Base-by-base conservation (phyloP, 306 rosid genomes). In the Gleditsia sinensis region DNA sequence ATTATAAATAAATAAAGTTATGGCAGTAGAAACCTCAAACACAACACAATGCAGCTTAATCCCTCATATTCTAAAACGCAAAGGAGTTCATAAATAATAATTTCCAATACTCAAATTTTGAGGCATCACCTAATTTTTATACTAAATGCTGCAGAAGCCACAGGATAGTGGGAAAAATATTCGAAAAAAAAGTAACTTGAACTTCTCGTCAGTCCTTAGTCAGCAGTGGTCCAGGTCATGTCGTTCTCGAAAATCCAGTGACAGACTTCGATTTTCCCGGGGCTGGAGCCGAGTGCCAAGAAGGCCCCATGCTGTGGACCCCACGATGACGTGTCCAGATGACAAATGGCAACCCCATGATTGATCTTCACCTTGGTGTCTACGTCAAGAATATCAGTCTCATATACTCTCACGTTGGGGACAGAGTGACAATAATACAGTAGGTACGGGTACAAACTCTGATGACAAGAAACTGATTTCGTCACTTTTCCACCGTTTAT, bases 341-440 rank as follows among this genome's bases (percentile, higher is more conserved):
- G 93, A 75, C 93, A 88, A 24, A 88, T 82, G 72, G 89, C 93
- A 10, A 88, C 78, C 17, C 88, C 93, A 0, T 28, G 86, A 25
- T 88, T 88, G 57, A 84, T 88, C 69, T 66, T 80, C 1, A 0
- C 51, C 56, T 40, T 79, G 16, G 66, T 78, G 48, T 40, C 42
- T 43, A 54, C 79, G 30, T 84, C 83, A 33, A 79, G 78, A 27
- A 94, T 87, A 8, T 94, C 96, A 13, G 83, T 95, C 49, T 82
- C 95, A 33, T 94, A 91, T 0, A 90, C 90, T 13, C 95, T 83
- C 51, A 91, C 97, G 34, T 77, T 64, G 0, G 97, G 98, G 2
- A 90, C 96, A 1, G 90, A 86, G 87, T 94, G 98, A 46, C 98
- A 94, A 34, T 94, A 94, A 67, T 91, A 94, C 46, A 94, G 39